These are phyloP conservation scores for Boletus rufocinnamomeus DNA, from an alignment of 768 basidiomycete genomes.

Conservation along the genomic window DNA sequence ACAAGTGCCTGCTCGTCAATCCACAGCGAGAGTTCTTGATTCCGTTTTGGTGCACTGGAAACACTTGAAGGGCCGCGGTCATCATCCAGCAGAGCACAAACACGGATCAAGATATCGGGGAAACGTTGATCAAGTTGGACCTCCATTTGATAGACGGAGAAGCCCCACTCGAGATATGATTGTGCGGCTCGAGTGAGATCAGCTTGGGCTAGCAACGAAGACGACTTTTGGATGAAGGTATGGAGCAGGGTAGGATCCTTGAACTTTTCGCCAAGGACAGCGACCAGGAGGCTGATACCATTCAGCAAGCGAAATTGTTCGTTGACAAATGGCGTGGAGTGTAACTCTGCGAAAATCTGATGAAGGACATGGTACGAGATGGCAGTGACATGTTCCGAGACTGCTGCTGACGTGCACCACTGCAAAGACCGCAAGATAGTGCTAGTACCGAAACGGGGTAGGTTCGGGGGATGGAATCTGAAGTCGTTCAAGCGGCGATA, in stretches of 20 bases:
- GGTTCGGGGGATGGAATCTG: constrained; percentile 61
- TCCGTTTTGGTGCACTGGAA: constrained; percentile 36
- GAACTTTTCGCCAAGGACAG: constrained; percentile 59
- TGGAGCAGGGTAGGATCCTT: constrained; percentile 61
- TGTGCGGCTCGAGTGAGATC: constrained; percentile 72
- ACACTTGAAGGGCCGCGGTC: constrained; percentile 41
- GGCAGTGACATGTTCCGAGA: constrained; percentile 48
- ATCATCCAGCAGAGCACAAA: constrained; percentile 61
- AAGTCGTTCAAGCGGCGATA: constrained; percentile 53
- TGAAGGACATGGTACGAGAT: constrained; percentile 79
- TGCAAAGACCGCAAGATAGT: constrained; percentile 55
- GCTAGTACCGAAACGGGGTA: constrained; percentile 55
- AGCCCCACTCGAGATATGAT: constrained; percentile 78
- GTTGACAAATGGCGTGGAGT: constrained; percentile 71
- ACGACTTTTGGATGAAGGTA: constrained; percentile 65
- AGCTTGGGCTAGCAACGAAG: constrained; percentile 62
- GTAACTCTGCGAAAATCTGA: constrained; percentile 66
- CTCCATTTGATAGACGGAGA: constrained; percentile 49
- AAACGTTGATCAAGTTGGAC: constrained; percentile 52
- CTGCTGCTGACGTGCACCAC: constrained; percentile 55
- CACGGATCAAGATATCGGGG: constrained; percentile 68
- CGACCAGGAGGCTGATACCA: constrained; percentile 71
- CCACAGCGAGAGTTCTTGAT: constrained; percentile 59
- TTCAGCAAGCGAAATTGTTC: constrained; percentile 80
- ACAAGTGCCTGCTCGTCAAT: constrained; percentile 54